Evolutionary conservation across 352 stramenopile species (phyloP).

Genomic region (Globisporangium parvum): DNA sequence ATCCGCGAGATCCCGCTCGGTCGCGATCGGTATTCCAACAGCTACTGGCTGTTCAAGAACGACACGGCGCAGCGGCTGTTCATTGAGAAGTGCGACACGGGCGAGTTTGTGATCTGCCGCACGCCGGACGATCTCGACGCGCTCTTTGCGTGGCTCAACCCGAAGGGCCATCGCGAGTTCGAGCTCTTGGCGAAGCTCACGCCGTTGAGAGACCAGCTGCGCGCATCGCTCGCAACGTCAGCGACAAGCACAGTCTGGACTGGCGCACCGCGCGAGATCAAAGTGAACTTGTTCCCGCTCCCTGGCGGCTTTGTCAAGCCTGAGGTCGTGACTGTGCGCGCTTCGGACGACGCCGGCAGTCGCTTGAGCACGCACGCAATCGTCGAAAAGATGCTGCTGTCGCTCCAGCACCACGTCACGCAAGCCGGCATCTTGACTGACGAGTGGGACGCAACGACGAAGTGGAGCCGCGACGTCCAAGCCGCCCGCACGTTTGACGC

Average conservation of each 20-base stretch:
- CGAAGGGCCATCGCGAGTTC: constrained; percentile 62
- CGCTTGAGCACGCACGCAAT: constrained; percentile 39
- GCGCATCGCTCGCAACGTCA: constrained; percentile 13
- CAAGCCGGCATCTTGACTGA: constrained; percentile 41
- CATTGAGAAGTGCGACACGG: constrained; percentile 58
- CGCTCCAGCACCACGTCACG: constrained; percentile 51
- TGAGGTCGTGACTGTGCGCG: constrained; percentile 32
- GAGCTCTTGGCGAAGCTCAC: constrained; percentile 54
- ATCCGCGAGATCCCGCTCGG: constrained; percentile 66
- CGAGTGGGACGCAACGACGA: constrained; percentile 36
- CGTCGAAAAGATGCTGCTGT: constrained; percentile 56
- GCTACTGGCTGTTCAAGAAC: constrained; percentile 74
- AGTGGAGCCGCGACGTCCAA: constrained; percentile 38
- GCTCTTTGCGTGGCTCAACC: constrained; percentile 68
- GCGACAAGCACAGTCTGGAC: background rate
- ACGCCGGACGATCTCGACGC: constrained; percentile 31
- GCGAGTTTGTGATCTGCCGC: constrained; percentile 49
- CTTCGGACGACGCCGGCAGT: constrained; percentile 24
- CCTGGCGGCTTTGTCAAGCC: constrained; percentile 41
- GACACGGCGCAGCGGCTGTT: constrained; percentile 57
- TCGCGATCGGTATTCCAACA: constrained; percentile 70
- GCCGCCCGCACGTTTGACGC: constrained; percentile 25
- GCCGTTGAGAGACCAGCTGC: constrained; percentile 34
- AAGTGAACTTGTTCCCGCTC: constrained; percentile 67
- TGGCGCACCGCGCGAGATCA: constrained; percentile 22